Evolutionary conservation across 2,329 filamentous ascomycete species (phyloP), one percentile per base, ranked within the genome.

Genomic region (Herpotrichia juniperi): DNA sequence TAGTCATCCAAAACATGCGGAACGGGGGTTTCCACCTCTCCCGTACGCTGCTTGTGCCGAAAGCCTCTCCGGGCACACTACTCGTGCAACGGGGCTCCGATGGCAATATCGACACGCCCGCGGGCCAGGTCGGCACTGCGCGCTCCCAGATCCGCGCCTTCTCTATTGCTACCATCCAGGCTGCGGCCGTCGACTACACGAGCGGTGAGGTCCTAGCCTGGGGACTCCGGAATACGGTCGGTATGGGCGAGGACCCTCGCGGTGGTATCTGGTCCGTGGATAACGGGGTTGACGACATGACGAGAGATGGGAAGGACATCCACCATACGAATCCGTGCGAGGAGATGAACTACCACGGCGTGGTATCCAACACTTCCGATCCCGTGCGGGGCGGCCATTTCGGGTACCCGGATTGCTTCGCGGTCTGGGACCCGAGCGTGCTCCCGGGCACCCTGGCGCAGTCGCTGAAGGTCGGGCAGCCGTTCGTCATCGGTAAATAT

Each of bases 201-300:
- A 77, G 14, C 58, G 74, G 21, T 64, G 76, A 42, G 10, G 34
- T 37, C 6, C n/a, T 64, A 62, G 81, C 85, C 16, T 90, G 86
- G 85, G 87, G 87, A 6, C 74, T 90, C 47, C 79, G 87, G 42
- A 90, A 90, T 66, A 84, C 84, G 2, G 87, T 89, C 3, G 87
- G 86, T 12, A 73, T 90, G 4, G 83, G 76, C 14, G 86, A 87
- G 66, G 78, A 88, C 54, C 75, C 77, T 5, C 53, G 46, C 12
- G 76, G 50, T 21, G 34, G 34, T 7, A 17, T 37, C 6, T 81
- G 70, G 56, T 67, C 68, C n/a, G 85, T 90, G 12, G 87, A 90
- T 69, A 90, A 90, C 68, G 85, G 82, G 1, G 83, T 83, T 10
- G 87, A 89, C 67, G 69, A 86, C 32, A 86, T 57, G 90, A 90